phyloP scores from a whole-genome alignment of 768 basidiomycete genomes.

The Rhodotorula babjevae region DNA sequence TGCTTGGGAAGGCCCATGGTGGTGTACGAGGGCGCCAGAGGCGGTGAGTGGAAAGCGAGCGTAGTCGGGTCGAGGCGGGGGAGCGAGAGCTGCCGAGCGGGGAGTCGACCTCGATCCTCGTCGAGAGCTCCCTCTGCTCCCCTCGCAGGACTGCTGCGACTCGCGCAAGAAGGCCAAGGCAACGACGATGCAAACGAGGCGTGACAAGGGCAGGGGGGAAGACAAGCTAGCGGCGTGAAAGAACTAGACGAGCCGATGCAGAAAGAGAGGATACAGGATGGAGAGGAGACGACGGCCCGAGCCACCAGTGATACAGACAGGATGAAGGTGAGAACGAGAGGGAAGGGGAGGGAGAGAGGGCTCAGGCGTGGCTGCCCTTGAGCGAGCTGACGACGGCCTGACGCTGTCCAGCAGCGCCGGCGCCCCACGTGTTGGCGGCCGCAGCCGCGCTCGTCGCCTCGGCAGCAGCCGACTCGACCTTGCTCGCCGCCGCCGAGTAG shows the following conservation, averaged over 20 bases:
- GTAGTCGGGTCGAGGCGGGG: not conserved
- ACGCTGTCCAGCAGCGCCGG: not conserved
- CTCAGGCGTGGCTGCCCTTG: not conserved
- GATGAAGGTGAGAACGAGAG: not conserved
- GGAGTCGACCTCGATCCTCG: no score
- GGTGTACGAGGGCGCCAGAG: no score
- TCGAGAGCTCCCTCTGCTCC: no score
- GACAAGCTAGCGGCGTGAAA: not conserved
- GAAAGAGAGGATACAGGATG: not conserved
- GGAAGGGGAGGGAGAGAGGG: not conserved
- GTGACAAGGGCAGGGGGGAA: not conserved
- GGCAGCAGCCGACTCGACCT: not conserved
- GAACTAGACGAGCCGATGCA: not conserved
- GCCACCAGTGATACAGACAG: not conserved
- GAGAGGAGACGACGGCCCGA: not conserved
- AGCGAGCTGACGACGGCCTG: not conserved
- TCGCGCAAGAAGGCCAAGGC: no score
- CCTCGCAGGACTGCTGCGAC: no score
- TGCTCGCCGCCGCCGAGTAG: not conserved
- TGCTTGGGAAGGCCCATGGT: slow-evolving; percentile 1
- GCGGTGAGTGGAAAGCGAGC: not conserved
- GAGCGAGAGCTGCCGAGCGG: no score
- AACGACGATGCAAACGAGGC: not conserved
- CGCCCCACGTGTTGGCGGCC: not conserved
- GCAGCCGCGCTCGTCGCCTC: not conserved